Conservation (phyloP, 2,329 filamentous ascomycete genomes). For the Fusarium chuoi region DNA sequence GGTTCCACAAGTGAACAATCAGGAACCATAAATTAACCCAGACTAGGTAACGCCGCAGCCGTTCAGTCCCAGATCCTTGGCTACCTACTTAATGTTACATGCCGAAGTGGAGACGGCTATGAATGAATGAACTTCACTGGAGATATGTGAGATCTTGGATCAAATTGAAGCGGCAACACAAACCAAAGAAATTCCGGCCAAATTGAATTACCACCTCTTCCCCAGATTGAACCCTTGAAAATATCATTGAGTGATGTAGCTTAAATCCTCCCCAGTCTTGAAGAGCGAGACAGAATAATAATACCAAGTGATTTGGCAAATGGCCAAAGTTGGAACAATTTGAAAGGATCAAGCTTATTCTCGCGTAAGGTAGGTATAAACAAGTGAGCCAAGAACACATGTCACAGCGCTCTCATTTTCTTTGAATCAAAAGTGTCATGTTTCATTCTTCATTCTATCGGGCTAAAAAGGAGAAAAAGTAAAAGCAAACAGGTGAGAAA, state of each 20-base stretch:
- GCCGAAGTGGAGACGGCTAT: slow-evolving; percentile 10
- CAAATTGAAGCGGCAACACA: not conserved
- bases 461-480: slow-evolving; percentile 24
- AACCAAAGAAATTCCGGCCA: not conserved
- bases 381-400: not conserved
- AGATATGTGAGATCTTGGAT: not conserved
- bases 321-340: not conserved
- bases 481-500: slow-evolving; percentile 3
- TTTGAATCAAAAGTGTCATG: slow-evolving; percentile 11
- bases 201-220: not conserved
- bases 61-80: not conserved
- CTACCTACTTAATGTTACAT: not conserved
- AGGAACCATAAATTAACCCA: not conserved
- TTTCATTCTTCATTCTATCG: slow-evolving; percentile 38
- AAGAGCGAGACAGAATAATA: not conserved
- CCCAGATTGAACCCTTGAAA: too few relatives aligned
- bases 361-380: not conserved
- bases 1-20: slow-evolving; percentile 22
- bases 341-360: not conserved
- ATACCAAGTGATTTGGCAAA: not conserved
- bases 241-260: not conserved
- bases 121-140: not conserved
- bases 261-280: not conserved
- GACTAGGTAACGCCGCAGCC: not conserved
- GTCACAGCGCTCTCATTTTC: not conserved